Evolutionary conservation across 768 basidiomycete species (phyloP).

Genomic region (Termitomyces heimii): DNA sequence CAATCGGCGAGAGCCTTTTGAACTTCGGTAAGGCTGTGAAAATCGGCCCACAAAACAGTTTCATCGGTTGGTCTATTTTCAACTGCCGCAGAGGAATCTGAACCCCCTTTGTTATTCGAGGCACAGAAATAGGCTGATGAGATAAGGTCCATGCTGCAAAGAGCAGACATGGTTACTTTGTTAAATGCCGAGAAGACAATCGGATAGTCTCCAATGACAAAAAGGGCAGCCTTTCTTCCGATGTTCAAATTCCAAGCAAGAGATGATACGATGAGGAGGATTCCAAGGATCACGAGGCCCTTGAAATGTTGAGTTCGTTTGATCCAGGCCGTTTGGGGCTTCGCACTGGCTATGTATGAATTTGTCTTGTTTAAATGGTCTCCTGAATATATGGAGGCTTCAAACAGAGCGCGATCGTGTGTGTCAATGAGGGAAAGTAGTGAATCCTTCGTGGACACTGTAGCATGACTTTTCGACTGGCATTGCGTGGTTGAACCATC

Average conservation of each 20-base stretch:
- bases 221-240: not conserved
- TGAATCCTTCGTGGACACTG: not conserved
- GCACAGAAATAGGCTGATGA: not conserved
- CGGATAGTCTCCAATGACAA: not conserved
- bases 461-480: not conserved
- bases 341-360: not conserved
- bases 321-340: not conserved
- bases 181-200: not conserved
- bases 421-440: not conserved
- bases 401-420: not conserved
- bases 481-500: not conserved
- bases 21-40: conserved; percentile 33
- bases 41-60: conserved; percentile 25
- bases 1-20: conserved; percentile 39
- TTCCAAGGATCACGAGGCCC: not conserved
- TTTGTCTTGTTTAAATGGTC: not conserved
- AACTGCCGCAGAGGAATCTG: not conserved
- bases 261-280: not conserved
- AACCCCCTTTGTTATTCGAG: not conserved
- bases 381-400: not conserved
- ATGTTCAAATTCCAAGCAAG: not conserved
- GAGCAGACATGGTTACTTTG: not conserved
- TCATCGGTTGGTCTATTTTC: not conserved
- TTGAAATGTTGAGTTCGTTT: not conserved
- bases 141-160: not conserved